A percentile compares a stretch with the other conserved stretches of the same genome.
Evolutionary conservation across 2,329 filamentous ascomycete genomes (phyloP).

Genomic region (Fusarium bulbicola): DNA sequence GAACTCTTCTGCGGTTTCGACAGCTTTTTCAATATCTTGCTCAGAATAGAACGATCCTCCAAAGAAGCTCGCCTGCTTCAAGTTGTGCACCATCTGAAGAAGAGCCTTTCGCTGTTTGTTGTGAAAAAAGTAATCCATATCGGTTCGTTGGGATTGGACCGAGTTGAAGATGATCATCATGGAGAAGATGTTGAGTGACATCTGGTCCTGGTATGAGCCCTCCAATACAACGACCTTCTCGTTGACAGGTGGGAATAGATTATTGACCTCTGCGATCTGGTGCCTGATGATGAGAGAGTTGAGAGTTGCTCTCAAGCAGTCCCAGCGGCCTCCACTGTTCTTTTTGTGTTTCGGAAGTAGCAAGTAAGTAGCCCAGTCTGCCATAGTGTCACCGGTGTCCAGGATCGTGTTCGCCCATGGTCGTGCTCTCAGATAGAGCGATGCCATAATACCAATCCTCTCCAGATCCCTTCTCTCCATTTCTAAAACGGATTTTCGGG

Average conservation of each 20-base stretch:
- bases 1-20: conserved; percentile 75
- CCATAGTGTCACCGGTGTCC: conserved; percentile 64
- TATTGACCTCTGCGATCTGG: conserved; percentile 73
- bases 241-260: conserved; percentile 74
- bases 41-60: conserved; percentile 78
- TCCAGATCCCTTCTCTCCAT: conserved; percentile 72
- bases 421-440: conserved; percentile 77
- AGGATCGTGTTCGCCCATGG: conserved; percentile 76
- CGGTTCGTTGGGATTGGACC: conserved; percentile 84
- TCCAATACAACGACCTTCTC: conserved; percentile 79
- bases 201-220: conserved; percentile 84
- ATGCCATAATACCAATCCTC: conserved; percentile 70
- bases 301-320: conserved; percentile 74
- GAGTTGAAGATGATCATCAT: conserved; percentile 87
- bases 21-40: conserved; percentile 68
- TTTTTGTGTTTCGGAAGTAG: conserved; percentile 63
- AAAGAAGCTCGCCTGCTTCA: conserved; percentile 87
- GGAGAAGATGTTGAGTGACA: conserved; percentile 85
- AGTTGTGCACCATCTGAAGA: conserved; percentile 75
- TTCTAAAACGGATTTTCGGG: conserved; percentile 49
- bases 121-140: conserved; percentile 90
- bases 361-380: conserved; percentile 79
- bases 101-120: conserved; percentile 74
- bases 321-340: conserved; percentile 64
- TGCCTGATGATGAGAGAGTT: conserved; percentile 86